Base-by-base conservation (phyloP, 2,329 filamentous ascomycete species). In the Fusarium ambrosium region DNA sequence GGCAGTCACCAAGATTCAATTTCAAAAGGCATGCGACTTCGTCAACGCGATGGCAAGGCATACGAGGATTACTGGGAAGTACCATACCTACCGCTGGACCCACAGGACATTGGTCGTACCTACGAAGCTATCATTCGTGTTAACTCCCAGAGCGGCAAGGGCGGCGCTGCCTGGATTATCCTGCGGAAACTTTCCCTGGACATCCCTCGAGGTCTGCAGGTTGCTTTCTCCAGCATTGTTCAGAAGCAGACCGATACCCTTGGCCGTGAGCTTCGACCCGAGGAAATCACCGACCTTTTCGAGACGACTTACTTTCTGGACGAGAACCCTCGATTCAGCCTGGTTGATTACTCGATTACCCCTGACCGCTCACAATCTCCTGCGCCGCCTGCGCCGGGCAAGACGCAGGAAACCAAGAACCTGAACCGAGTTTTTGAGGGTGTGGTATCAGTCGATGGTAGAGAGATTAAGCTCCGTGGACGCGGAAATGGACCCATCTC, bases 401-500 rank as follows among this genome's bases (percentile, higher is more conserved):
- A 62, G 37, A 62, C 59, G 9, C 59, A 62, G 39, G 59, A 62
- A 2, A 62, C 59, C 11, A 62, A 62, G 24, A 43, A 62, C 39
- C n/a, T 56, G 27, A 22, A 32, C 8, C 53, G 89, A 98, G 87
- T 94, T 48, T 98, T 98, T 84, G 91, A 93, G 61, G 95, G 96
- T 79, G 91, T 98, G 61, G 89, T 98, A 70, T 88, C 92, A 61
- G 92, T 97, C 72, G 94, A 98, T 77, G 93, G 93, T 45, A 84
- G 89, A 69, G 94, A 98, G 85, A 92, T 94, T 81, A 87, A 89
- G 73, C 91, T 98, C 71, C 90, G 89, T 37, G 95, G 96, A 72
- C 89, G 92, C 13, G 95, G 96, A 43, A 97, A 95, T 80, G 96
- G 96, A 80, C 94, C 95, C 39, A 94, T 98, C 78, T 98, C 95